These are phyloP conservation scores for Aureobasidium sp. DNA, from an alignment of 2,329 filamentous ascomycete species.

Conservation along the genomic window DNA sequence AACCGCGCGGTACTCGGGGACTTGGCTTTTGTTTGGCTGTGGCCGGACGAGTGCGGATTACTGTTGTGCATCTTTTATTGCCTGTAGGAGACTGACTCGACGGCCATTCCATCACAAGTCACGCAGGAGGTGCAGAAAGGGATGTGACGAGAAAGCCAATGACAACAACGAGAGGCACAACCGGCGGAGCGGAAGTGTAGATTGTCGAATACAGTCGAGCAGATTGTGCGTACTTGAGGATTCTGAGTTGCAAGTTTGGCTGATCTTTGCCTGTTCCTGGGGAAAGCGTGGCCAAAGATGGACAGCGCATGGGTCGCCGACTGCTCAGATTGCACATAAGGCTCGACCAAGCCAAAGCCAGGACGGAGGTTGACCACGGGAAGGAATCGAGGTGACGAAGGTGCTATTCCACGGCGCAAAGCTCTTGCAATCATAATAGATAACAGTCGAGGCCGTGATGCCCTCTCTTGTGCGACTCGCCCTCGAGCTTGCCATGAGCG, in stretches of 20 bases:
- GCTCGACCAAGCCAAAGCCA: slow-evolving; percentile 8
- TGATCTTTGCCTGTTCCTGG: slow-evolving; percentile 15
- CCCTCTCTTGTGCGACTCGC: background rate
- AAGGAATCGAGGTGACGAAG: slow-evolving; percentile 1
- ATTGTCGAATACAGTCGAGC: background rate
- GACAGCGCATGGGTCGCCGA: slow-evolving; percentile 1
- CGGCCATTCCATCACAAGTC: background rate
- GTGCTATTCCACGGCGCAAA: no score
- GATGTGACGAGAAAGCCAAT: background rate
- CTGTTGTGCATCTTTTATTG: background rate
- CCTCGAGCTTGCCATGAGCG: background rate
- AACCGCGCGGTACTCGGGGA: slow-evolving; percentile 1
- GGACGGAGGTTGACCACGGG: background rate
- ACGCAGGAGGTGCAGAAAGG: background rate
- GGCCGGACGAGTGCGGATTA: background rate
- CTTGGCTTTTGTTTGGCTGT: background rate
- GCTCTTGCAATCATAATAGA: no score
- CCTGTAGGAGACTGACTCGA: background rate
- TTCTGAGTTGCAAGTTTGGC: background rate
- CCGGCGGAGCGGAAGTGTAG: slow-evolving; percentile 3
- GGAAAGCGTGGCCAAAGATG: background rate
- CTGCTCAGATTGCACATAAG: slow-evolving; percentile 7
- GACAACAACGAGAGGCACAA: background rate
- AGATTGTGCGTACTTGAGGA: background rate
- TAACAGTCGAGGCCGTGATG: no score